phyloP scores from a whole-genome alignment of 306 rosid genomes.

The Corylus avellana region DNA sequence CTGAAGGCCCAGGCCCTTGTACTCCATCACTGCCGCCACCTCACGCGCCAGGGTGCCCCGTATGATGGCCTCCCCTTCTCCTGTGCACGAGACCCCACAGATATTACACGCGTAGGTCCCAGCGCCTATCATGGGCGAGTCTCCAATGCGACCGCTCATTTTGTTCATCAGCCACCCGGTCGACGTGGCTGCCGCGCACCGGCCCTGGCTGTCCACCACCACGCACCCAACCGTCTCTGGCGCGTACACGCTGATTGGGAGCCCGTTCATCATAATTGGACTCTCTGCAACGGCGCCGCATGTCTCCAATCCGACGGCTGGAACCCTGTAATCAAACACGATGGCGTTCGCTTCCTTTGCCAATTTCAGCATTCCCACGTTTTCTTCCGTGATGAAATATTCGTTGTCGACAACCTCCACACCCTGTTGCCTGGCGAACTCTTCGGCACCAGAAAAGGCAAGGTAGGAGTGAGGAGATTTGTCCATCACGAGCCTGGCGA shows the following conservation, averaged over 20 bases:
- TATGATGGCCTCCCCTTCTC: conserved; percentile 96
- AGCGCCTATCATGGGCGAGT: conserved; percentile 81
- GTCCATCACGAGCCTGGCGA: conserved; percentile 96
- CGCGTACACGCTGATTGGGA: conserved; percentile 78
- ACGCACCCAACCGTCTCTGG: conserved; percentile 97
- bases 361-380: conserved; percentile 77
- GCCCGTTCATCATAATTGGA: conserved; percentile 75
- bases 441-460: conserved; percentile 86
- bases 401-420: conserved; percentile 71
- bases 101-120: conserved; percentile 87
- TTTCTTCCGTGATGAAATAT: conserved; percentile 83
- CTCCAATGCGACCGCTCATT: conserved; percentile 79
- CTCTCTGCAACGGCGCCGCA: conserved; percentile 62
- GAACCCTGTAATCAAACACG: conserved; percentile 79
- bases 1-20: conserved; percentile 77
- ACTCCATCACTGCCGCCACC: conserved; percentile 94
- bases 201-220: conserved; percentile 74
- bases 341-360: conserved; percentile 94
- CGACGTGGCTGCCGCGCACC: conserved; percentile 87
- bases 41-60: conserved; percentile 91
- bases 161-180: conserved; percentile 94
- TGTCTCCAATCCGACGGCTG: conserved; percentile 42
- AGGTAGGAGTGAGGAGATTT: conserved; percentile 96
- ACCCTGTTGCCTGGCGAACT: conserved; percentile 83
- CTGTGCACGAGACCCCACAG: conserved; percentile 90